Evolutionary conservation across 441 rosid genomes (phyloP).

Genomic region (Gossypium schwendimanii): DNA sequence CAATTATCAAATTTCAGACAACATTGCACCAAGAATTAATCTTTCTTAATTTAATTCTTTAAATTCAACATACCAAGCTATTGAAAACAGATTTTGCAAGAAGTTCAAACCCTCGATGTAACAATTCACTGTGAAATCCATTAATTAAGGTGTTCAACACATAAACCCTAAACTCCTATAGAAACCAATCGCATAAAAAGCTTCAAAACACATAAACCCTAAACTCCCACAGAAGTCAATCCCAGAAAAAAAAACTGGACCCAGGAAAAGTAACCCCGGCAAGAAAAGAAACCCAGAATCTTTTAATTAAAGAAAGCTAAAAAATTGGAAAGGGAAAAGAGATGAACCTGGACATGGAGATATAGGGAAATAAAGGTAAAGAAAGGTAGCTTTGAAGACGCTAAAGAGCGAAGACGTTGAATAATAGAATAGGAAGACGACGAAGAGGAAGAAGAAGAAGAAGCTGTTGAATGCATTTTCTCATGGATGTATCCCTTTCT

Average conservation of each 20-base stretch:
- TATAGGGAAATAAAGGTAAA: not conserved
- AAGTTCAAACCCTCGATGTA: not conserved
- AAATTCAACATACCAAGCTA: not conserved
- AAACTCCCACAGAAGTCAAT: no score
- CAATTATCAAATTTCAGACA: not conserved
- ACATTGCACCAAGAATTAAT: not conserved
- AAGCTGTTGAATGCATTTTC: constrained; percentile 34
- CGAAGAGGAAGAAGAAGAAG: not conserved
- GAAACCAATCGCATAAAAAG: no score
- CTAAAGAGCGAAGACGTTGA: constrained; percentile 18
- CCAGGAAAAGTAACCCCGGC: not conserved
- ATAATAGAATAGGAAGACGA: not conserved
- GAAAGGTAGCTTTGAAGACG: constrained; percentile 4
- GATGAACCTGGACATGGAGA: constrained; percentile 52
- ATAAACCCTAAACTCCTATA: no score
- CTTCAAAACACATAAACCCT: no score
- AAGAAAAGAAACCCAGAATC: not conserved
- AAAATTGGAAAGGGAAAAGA: not conserved
- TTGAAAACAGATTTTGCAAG: not conserved
- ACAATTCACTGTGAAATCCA: not conserved
- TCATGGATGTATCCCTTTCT: constrained; percentile 25
- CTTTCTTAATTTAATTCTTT: not conserved
- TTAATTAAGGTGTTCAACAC: not conserved
- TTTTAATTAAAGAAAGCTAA: not conserved
- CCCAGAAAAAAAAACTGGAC: not conserved